A percentile compares a stretch with the other conserved stretches of the same genome.
Conservation (phyloP, 192 early-diverging fungal species). For the Backusella westeae region DNA sequence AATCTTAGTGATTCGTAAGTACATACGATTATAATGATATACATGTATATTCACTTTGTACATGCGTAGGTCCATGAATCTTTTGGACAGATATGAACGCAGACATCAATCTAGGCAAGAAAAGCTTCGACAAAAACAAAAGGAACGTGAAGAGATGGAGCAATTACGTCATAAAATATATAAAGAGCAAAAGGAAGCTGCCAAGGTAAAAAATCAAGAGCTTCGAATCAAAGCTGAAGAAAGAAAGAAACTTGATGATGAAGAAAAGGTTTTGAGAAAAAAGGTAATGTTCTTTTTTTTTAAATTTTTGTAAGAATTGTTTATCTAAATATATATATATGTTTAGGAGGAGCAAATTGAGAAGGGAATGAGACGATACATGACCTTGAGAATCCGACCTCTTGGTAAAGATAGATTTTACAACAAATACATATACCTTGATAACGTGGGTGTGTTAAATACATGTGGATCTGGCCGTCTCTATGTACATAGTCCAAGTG, state of each 20-base stretch:
- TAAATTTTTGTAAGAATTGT: not conserved
- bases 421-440: slow-evolving; percentile 89
- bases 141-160: slow-evolving; percentile 46
- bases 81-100: slow-evolving; percentile 13
- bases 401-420: slow-evolving; percentile 82
- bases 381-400: slow-evolving; percentile 63
- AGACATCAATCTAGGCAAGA: slow-evolving; percentile 42
- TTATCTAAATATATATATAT: not conserved
- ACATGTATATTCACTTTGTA: not conserved
- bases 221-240: slow-evolving; percentile 37
- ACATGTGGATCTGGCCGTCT: slow-evolving; percentile 52
- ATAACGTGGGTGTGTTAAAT: slow-evolving; percentile 63
- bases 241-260: slow-evolving; percentile 52
- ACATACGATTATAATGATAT: not conserved
- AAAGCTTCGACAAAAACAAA: slow-evolving; percentile 43
- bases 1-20: slow-evolving; percentile 10
- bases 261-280: slow-evolving; percentile 46
- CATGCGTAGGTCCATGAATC: not conserved
- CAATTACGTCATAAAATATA: slow-evolving; percentile 35
- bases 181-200: slow-evolving; percentile 35
- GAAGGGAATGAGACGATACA: slow-evolving; percentile 59
- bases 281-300: slow-evolving; percentile 7
- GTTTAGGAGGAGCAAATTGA: slow-evolving; percentile 66
- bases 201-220: slow-evolving; percentile 38
- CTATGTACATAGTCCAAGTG: slow-evolving; percentile 55